phyloP scores from a whole-genome alignment of 805 yeast genomes.

The Zygosaccharomyces lentus region DNA sequence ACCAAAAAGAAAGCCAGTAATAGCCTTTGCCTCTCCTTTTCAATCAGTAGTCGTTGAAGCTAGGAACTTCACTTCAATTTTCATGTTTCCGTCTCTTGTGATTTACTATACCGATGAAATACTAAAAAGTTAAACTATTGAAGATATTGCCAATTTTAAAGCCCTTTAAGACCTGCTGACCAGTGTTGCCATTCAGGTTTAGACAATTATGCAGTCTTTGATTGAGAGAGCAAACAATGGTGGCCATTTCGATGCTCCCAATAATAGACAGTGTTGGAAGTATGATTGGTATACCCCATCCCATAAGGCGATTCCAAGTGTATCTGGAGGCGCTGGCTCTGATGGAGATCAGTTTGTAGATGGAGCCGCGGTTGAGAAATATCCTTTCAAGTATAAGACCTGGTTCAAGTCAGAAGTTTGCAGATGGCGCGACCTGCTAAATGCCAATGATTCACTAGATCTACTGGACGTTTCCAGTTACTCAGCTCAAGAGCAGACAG shows the following conservation, averaged over 20 bases:
- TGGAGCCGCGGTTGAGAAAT: conserved; percentile 14
- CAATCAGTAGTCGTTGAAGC: not conserved
- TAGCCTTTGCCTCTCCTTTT: not conserved
- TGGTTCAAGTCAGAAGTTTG: conserved; percentile 22
- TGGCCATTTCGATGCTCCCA: conserved; percentile 13
- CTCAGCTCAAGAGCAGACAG: conserved; percentile 3
- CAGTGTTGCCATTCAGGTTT: no score
- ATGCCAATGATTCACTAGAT: conserved; percentile 8
- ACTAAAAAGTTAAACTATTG: not conserved
- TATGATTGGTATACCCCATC: conserved; percentile 31
- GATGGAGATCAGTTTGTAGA: conserved; percentile 10
- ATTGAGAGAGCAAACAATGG: conserved; percentile 27
- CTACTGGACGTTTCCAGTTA: conserved; percentile 11
- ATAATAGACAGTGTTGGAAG: conserved; percentile 31
- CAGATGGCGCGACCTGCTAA: conserved; percentile 6
- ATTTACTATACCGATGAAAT: not conserved
- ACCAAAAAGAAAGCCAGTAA: not conserved
- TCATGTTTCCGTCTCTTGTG: conserved; percentile 5
- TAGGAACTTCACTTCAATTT: not conserved
- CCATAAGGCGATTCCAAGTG: conserved; percentile 11
- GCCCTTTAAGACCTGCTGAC: not conserved
- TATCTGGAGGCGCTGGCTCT: conserved; percentile 6
- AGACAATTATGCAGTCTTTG: conserved; percentile 16
- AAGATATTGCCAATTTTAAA: not conserved
- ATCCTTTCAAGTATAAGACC: conserved; percentile 23